These are phyloP conservation scores for Flaveria trinervia DNA, from an alignment of 129 eudicot species.

Conservation along the genomic window DNA sequence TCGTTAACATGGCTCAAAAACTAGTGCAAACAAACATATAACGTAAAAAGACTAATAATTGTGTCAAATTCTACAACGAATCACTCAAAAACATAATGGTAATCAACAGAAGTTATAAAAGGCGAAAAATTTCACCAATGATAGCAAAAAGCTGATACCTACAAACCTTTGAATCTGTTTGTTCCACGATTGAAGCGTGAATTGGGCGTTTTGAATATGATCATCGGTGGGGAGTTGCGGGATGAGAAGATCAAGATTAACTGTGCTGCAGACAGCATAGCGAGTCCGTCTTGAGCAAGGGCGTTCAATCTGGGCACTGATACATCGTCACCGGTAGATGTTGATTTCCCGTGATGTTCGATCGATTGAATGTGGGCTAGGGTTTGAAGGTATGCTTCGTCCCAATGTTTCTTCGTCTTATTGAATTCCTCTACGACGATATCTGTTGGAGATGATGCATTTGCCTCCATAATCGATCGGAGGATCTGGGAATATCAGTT, in stretches of 20 bases:
- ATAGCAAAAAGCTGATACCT: not conserved
- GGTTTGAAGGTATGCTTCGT: conserved; percentile 53
- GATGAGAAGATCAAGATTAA: conserved; percentile 70
- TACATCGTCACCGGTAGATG: conserved; percentile 27
- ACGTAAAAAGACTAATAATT: not conserved
- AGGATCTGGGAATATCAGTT: not conserved
- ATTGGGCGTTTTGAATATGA: conserved; percentile 57
- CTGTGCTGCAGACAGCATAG: conserved; percentile 51
- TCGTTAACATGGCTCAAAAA: not conserved
- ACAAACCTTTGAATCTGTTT: conserved; percentile 47
- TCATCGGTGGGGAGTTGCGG: conserved; percentile 79
- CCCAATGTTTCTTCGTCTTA: conserved; percentile 65
- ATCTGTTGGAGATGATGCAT: conserved; percentile 48
- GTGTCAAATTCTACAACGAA: not conserved
- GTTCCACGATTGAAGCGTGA: conserved; percentile 66
- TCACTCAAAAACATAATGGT: not conserved
- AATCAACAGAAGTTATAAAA: too few relatives aligned
- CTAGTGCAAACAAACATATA: not conserved
- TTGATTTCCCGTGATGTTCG: conserved; percentile 45
- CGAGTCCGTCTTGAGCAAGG: conserved; percentile 80
- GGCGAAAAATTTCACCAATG: not conserved
- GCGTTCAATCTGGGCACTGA: conserved; percentile 87
- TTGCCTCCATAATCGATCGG: conserved; percentile 19
- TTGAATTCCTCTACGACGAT: conserved; percentile 65
- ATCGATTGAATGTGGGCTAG: conserved; percentile 57